Evolutionary conservation across 2,329 filamentous ascomycete species (phyloP), one percentile per base, ranked within the genome.

Genomic region (Fusarium subtropicale): DNA sequence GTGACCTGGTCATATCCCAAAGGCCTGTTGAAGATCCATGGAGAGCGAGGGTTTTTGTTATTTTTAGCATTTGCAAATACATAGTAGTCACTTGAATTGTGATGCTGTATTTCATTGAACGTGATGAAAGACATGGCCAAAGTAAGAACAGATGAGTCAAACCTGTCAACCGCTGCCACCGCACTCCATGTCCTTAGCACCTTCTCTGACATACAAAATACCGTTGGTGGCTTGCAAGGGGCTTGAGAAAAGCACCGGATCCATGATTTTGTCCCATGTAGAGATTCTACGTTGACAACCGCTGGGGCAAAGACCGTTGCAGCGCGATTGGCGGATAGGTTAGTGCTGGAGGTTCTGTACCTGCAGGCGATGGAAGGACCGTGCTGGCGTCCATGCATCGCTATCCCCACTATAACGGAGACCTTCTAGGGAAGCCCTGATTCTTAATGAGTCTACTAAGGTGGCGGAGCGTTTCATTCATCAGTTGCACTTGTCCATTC

Each of bases 391-490:
- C 12, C 47, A 36, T 60, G 28, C 28, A 30, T 50, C 46, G 46
- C 31, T 10, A 16, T 44, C 39, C 22, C 58, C 59, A 66, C 60
- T 39, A 51, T 36, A 33, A 48, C n/a, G 36, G 60, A 54, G 33
- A 38, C 57, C 26, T 47, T 58, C 44, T 54, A 64, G 65, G 42
- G 62, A 65, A 42, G 53, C 51, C 51, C 56, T 64, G 39, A 64
- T 58, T 46, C 61, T 66, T 69, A 72, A 62, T 48, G 51, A 51
- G 53, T 62, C 54, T 68, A 57, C 60, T 73, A 74, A 71, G 72
- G 72, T 74, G 72, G 67, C 72, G 68, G 42, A 71, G 69, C 65
- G 72, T 74, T 74, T 74, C 72, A 75, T 72, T 60, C 52, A 56
- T 39, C 60, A 52, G 60, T 61, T 60, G 44, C 60, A 58, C 65